A percentile compares a stretch with the other conserved stretches of the same genome.
Conservation (phyloP, 1,139 yeast species). For the Magnusiomyces paraingens region DNA sequence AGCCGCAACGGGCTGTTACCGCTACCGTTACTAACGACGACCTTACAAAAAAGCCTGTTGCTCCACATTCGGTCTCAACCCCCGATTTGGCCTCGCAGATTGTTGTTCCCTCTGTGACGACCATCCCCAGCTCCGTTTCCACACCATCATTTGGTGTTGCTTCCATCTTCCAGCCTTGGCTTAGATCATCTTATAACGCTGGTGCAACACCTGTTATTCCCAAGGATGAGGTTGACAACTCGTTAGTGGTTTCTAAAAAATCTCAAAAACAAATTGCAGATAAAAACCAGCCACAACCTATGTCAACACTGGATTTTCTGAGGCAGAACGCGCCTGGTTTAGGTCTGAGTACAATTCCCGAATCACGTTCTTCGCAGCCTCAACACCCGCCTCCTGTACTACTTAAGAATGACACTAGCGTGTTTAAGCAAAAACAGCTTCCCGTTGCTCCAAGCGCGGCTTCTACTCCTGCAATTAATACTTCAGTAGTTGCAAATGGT, state of each 20-base stretch:
- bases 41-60: neutral
- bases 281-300: neutral
- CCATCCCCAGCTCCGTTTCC: neutral
- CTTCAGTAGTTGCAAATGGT: neutral
- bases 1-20: neutral
- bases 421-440: neutral
- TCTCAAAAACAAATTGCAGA: neutral
- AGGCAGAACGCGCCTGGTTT: neutral
- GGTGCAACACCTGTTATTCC: slow-evolving; percentile 7
- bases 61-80: neutral
- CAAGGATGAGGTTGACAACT: neutral
- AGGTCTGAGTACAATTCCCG: neutral
- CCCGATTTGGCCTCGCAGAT: neutral
- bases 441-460: neutral
- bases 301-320: slow-evolving; percentile 13
- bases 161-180: slow-evolving; percentile 16
- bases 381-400: neutral
- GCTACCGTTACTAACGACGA: slow-evolving; percentile 1
- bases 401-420: too few species aligned
- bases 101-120: neutral
- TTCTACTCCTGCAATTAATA: neutral
- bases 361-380: slow-evolving; percentile 1
- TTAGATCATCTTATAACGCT: slow-evolving; percentile 3
- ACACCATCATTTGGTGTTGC: slow-evolving; percentile 11
- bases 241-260: slow-evolving; percentile 3